These are phyloP conservation scores for Penicillium goetzii DNA, from an alignment of 495 filamentous ascomycete genomes.

Conservation along the genomic window DNA sequence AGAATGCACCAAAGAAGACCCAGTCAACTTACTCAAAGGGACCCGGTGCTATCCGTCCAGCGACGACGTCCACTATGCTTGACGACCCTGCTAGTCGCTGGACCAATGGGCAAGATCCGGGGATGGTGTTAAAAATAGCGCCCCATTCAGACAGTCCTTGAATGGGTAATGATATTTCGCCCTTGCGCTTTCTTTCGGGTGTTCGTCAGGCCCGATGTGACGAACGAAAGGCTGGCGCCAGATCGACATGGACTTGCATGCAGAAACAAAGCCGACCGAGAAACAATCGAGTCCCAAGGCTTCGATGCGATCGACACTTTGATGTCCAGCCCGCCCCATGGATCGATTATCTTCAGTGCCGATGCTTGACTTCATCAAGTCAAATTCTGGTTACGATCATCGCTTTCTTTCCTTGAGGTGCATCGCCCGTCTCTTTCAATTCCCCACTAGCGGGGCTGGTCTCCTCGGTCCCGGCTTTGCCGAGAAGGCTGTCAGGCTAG, in stretches of 20 bases:
- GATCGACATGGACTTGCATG: constrained; percentile 15
- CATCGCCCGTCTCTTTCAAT: neutral
- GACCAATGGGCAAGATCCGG: constrained; percentile 9
- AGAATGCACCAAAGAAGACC: neutral
- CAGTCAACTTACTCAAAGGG: neutral
- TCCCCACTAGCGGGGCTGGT: neutral
- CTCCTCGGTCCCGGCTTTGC: neutral
- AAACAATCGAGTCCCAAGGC: neutral
- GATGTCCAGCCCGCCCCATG: neutral
- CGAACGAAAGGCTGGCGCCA: constrained; percentile 12
- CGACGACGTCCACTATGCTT: neutral
- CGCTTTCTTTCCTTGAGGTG: neutral
- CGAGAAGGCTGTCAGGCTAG: neutral
- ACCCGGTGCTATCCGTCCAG: constrained; percentile 7
- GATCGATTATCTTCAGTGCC: neutral
- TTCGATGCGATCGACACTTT: neutral
- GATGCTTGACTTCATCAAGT: constrained; percentile 6
- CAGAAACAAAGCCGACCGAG: constrained; percentile 1
- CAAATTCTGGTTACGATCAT: neutral
- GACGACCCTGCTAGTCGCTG: neutral
- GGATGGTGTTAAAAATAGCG: constrained; percentile 8
- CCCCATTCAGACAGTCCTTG: neutral
- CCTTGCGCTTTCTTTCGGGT: constrained; percentile 3
- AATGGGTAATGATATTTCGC: neutral
- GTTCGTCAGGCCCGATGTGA: neutral